Conservation (phyloP, 345 rosid genomes). For the Turritis glabra region DNA sequence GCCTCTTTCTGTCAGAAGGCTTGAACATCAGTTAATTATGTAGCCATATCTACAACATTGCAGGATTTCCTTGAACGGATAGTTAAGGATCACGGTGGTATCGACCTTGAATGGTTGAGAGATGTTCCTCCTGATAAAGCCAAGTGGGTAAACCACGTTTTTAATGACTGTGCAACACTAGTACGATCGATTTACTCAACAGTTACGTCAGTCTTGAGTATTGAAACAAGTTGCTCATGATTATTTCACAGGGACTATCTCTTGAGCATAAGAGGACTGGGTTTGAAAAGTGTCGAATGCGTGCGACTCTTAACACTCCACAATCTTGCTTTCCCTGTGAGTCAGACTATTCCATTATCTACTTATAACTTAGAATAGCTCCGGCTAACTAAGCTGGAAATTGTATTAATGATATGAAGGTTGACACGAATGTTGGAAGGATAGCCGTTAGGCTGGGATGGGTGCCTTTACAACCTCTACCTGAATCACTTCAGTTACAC, state of each 20-base stretch:
- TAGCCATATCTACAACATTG: slow-evolving; percentile 34
- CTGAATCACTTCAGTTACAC: slow-evolving; percentile 90
- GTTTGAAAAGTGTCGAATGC: slow-evolving; percentile 95
- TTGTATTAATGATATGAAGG: slow-evolving; percentile 51
- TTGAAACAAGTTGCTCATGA: slow-evolving; percentile 18
- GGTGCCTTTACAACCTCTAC: slow-evolving; percentile 95
- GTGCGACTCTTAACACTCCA: slow-evolving; percentile 92
- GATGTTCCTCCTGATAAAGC: slow-evolving; percentile 73
- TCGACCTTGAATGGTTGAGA: slow-evolving; percentile 92
- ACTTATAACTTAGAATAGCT: slow-evolving; percentile 8
- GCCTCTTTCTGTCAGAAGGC: slow-evolving; percentile 8
- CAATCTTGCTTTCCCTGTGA: slow-evolving; percentile 92
- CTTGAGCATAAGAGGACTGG: slow-evolving; percentile 79
- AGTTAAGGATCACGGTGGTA: slow-evolving; percentile 68
- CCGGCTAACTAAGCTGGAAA: slow-evolving; percentile 17
- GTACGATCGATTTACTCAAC: slow-evolving; percentile 11
- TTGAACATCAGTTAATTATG: slow-evolving; percentile 8
- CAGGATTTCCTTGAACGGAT: slow-evolving; percentile 80
- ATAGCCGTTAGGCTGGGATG: slow-evolving; percentile 97
- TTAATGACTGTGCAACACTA: not conserved
- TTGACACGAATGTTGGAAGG: slow-evolving; percentile 95
- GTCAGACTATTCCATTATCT: slow-evolving; percentile 31
- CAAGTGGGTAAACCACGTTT: slow-evolving; percentile 54
- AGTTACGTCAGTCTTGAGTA: not conserved
- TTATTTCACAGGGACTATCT: slow-evolving; percentile 71